Base-by-base conservation (phyloP, 2,329 filamentous ascomycete genomes). In the Phaeosphaeria sp. region DNA sequence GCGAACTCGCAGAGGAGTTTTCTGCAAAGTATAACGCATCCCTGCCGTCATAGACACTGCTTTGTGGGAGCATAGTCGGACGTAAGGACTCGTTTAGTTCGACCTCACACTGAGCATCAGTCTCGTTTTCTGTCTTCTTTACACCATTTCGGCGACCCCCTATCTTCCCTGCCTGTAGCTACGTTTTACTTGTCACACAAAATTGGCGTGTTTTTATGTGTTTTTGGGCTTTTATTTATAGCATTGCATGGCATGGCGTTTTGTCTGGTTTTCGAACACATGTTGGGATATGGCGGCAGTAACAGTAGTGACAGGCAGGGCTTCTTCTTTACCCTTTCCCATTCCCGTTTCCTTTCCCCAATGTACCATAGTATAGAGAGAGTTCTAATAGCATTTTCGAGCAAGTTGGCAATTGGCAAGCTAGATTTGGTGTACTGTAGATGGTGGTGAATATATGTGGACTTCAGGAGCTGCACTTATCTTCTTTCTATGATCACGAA, bases 1-100 rank as follows among this genome's bases (percentile, higher is more conserved):
- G 63, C 10, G 74, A 74, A 21, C 59, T 70, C 20, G 73, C 73
- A 11, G 52, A 67, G n/a, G 69, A 72, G 46, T 70, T 77, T 48
- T 66, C 65, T 11, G 54, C 62, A 2, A 65, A 66, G 58, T 74
- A 73, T 59, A 74, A 73, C 36, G 65, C 65, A 43, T 67, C 62
- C 5, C 55, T 71, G 22, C 68, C 67, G 41, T 60, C 65, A 7
- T 71, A 63, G 50, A 43, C 44, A 20, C 11, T 36, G n/a, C n/a
- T n/a, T n/a, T n/a, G n/a, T n/a, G n/a, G n/a, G 25, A 27, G 25
- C 25, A 27, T 27, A 27, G 25, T 27, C 25, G 30, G 30, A 36
- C 30, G 30, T 36, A 6, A 15, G 30, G 3, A 36, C 30, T 36
- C 13, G 30, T 36, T 3, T 3, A 5, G 6, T 36, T 36, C 30